These are phyloP conservation scores for Brassica juncea DNA, from an alignment of 345 rosid genomes.

Conservation along the genomic window DNA sequence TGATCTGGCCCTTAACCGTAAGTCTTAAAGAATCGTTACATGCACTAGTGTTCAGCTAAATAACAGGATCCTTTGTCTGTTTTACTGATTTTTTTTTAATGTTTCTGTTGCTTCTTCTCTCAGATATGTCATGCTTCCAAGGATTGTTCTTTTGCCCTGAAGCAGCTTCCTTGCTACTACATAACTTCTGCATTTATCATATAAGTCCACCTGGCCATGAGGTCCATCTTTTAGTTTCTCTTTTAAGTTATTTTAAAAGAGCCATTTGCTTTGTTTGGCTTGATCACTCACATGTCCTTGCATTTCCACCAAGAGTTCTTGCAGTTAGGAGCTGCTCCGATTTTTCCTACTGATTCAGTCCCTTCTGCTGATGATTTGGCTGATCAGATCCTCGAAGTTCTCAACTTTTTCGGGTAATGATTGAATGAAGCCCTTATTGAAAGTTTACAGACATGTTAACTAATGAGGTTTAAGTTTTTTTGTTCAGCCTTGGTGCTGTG, in stretches of 20 bases:
- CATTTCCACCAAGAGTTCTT: slow-evolving; percentile 63
- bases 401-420: slow-evolving; percentile 78
- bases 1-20: slow-evolving; percentile 81
- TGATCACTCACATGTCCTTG: slow-evolving; percentile 33
- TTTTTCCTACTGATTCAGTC: slow-evolving; percentile 52
- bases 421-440: neutral
- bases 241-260: slow-evolving; percentile 1
- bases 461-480: slow-evolving; percentile 17
- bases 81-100: neutral
- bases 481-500: slow-evolving; percentile 75
- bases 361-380: slow-evolving; percentile 79
- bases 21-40: slow-evolving; percentile 33
- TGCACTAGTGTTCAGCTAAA: neutral
- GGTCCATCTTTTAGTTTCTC: slow-evolving; percentile 61
- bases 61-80: slow-evolving; percentile 14
- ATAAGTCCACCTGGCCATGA: slow-evolving; percentile 99
- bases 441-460: neutral
- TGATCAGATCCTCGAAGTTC: slow-evolving; percentile 88
- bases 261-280: slow-evolving; percentile 6
- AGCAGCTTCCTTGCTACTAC: slow-evolving; percentile 88
- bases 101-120: slow-evolving; percentile 21
- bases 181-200: slow-evolving; percentile 95
- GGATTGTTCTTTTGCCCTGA: slow-evolving; percentile 94
- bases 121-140: slow-evolving; percentile 96
- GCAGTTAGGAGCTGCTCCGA: slow-evolving; percentile 91